Base-by-base conservation (phyloP, 805 yeast species). In the Ogataea ramenticola region DNA sequence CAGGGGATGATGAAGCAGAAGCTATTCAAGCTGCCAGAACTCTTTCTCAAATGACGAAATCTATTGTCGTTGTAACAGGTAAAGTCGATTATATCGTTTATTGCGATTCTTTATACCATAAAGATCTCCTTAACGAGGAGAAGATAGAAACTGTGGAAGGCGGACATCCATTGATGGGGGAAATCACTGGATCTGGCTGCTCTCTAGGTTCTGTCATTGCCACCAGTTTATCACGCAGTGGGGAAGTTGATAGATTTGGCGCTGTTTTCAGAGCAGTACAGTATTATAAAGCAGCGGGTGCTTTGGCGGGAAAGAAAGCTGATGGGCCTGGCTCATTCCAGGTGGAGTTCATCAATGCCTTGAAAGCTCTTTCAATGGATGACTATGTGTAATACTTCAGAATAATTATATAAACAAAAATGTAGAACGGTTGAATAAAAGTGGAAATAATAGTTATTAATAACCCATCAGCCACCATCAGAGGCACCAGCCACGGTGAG, bases 181-280 rank as follows among this genome's bases (percentile, higher is more conserved):
- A 65, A 11, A 74, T 87, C 5, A 87, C 96, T 0, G 96, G 95
- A 0, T 69, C 89, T 2, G 96, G 96, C 0, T 88, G 96, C 49
- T 76, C 91, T 0, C 62, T 88, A 33, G 95, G 95, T 1, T 79
- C 89, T 38, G 72, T 77, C 0, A 77, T 87, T 43, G 80, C 85
- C 0, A 67, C 85, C 1, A 72, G 67, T 46, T 58, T 79, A 2
- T 80, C n/a, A n/a, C n/a, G 80, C 3, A 74, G 77, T 2, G 53
- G 61, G 43, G 62, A 69, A 1, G 60, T 54, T 8, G 62, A 66
- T 43, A 53, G 71, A 0, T 72, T 71, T 46, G 60, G 57, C 8
- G 78, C 82, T 1, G 75, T 77, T 0, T 67, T 70, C 3, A 66
- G 70, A 0, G 91, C 88, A 0, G 76, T 83, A 1, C 36, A 58